Evolutionary conservation across 345 rosid genomes (phyloP), one percentile per base, ranked within the genome.

Genomic region (Linum trigynum): DNA sequence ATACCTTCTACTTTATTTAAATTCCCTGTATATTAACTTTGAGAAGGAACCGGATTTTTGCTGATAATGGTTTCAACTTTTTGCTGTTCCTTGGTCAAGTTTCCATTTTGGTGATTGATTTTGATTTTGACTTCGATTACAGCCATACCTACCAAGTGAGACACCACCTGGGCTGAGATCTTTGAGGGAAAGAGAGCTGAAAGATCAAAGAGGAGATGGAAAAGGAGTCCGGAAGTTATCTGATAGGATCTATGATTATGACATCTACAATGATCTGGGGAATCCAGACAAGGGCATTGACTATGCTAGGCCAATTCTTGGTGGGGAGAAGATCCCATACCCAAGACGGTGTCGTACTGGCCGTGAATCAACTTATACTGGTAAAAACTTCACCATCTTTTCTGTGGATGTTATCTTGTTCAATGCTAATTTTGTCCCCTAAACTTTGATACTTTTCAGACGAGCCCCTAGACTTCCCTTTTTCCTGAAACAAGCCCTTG

Each of bases 261-360:
- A 87, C 66, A 77, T 89, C 35, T 95, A 95, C 70, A 91, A 95
- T 71, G 99, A 95, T 74, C 68, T 95, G 70, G 99, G 99, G 51
- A 95, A 91, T 65, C 97, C 99, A 0, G 99, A 95, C 75, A 84
- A 53, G 65, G 85, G 89, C 0, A 58, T 62, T 7, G 90, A 83
- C 10, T 84, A 77, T 37, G 76, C 75, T 9, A 83, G 99, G 57
- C 97, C 96, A 1, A 59, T 53, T 7, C 85, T 95, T 2, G 99
- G 99, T 0, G 96, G 97, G 38, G 72, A 77, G 15, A 69, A 73
- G 15, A 71, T 80, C 32, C 92, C 96, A 7, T 95, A 82, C 68
- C 99, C 99, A 5, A 87, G 97, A 74, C 80, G 99, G 45, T 95
- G 99, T 71, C 91, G 94, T 4, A 95, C 97, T 0, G 99, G 99